Base-by-base conservation (phyloP, 495 filamentous ascomycete species). In the Penicillium diatomitis region DNA sequence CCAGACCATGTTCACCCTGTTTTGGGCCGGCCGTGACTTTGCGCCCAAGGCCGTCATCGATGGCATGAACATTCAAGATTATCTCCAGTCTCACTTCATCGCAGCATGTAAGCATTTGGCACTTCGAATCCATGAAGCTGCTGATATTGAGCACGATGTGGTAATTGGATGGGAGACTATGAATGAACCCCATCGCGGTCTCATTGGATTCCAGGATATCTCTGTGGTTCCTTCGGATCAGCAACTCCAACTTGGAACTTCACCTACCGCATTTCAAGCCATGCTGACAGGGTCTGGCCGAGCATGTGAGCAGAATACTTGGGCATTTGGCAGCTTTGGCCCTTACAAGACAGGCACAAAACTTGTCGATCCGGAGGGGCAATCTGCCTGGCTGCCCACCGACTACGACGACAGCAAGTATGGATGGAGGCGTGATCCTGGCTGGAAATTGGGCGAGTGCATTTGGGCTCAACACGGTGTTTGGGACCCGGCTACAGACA, bases 401-500 rank as follows among this genome's bases (percentile, higher is more conserved):
- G 81, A 78, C 38, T 86, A 90, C 61, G 85, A 96, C 60, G 94
- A 97, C 46, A 79, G 79, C 3, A 77, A 81, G 50, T 98, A 98
- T 60, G 90, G 88, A 35, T 98, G 88, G 83, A 87, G 83, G 54
- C 79, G 92, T 53, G 90, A 92, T 58, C 78, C 86, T 8, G 81
- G 71, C 6, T 98, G 92, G 92, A 92, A 84, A 56, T 67, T 98
- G 7, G 94, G 91, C 10, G 82, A 94, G 65, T 96, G 92, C 61
- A 53, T 97, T 31, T 98, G 92, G 92, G 92, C 94, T 8, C 92
- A 97, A 54, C 90, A 97, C 67, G 90, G 89, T 4, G 81, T 97
- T 0, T 98, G 92, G 92, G 90, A 97, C 60, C 85, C 86, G 6
- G 72, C 75, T 0, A 83, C 75, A 5, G 88, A 96, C 61, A 79